Evolutionary conservation across 345 rosid genomes (phyloP).

Genomic region (Syzygium aromaticum): DNA sequence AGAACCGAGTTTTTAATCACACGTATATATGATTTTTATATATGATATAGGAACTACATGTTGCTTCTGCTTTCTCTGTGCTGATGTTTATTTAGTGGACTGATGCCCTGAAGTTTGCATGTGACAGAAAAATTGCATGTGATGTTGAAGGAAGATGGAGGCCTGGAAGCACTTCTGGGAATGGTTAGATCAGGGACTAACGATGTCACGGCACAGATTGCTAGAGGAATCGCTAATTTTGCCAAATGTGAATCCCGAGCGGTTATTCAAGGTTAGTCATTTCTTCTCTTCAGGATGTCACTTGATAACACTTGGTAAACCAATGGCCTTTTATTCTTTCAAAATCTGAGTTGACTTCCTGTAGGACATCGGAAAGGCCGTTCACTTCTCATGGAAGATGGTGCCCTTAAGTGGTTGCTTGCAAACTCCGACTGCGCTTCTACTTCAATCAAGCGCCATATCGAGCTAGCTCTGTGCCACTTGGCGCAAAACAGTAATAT

Average conservation of each 20-base stretch:
- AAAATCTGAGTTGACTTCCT: slow-evolving; percentile 2
- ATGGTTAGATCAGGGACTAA: slow-evolving; percentile 50
- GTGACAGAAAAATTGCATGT: slow-evolving; percentile 56
- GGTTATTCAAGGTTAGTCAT: slow-evolving; percentile 50
- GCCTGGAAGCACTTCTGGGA: slow-evolving; percentile 65
- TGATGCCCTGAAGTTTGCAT: background rate
- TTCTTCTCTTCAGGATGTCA: background rate
- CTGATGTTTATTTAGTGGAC: background rate
- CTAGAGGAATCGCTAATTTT: slow-evolving; percentile 92
- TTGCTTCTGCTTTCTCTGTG: background rate
- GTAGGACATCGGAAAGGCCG: slow-evolving; percentile 71
- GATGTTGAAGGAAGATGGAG: slow-evolving; percentile 78
- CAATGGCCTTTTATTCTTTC: background rate
- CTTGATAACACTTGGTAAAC: background rate
- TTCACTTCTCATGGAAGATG: slow-evolving; percentile 74
- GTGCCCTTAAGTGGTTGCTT: slow-evolving; percentile 71
- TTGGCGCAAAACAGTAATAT: slow-evolving; percentile 81
- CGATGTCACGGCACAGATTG: slow-evolving; percentile 84
- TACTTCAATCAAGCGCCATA: slow-evolving; percentile 62
- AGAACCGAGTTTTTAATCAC: background rate
- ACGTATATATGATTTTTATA: background rate
- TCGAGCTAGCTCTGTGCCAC: slow-evolving; percentile 93
- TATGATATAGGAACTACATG: background rate
- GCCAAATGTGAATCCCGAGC: slow-evolving; percentile 95
- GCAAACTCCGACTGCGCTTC: slow-evolving; percentile 42